Percentiles rank a stretch among this genome's conserved stretches.
Evolutionary conservation across 2,329 filamentous ascomycete genomes (phyloP).

Genomic region (Xylariaceae sp.): DNA sequence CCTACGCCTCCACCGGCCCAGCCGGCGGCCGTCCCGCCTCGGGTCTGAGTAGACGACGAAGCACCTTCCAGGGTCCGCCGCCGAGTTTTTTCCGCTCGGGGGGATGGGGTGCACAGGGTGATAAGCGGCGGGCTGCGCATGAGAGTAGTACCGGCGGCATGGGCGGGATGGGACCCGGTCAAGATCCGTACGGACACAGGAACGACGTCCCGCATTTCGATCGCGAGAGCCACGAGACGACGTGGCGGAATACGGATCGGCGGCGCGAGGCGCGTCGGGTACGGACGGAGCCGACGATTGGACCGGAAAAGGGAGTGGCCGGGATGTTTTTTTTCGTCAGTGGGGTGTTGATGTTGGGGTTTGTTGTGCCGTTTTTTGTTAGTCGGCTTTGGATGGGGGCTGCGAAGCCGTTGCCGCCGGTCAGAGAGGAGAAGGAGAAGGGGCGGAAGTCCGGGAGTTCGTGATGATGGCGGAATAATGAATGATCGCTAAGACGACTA

Average conservation of each 20-base stretch:
- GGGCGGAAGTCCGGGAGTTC: background rate
- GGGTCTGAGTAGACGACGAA: slow-evolving; percentile 71
- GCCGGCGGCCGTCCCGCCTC: slow-evolving; percentile 73
- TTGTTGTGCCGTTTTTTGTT: slow-evolving; percentile 42
- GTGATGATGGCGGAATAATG: background rate
- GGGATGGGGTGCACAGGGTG: slow-evolving; percentile 64
- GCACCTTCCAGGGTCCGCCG: slow-evolving; percentile 76
- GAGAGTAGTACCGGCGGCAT: slow-evolving; percentile 34
- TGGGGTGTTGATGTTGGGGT: slow-evolving; percentile 42
- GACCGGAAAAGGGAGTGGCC: slow-evolving; percentile 37
- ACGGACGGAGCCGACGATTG: slow-evolving; percentile 31
- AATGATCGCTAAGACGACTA: too few species aligned
- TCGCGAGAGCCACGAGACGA: slow-evolving; percentile 63
- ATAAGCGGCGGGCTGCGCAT: slow-evolving; percentile 53
- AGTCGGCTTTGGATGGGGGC: slow-evolving; percentile 31
- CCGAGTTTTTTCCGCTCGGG: slow-evolving; percentile 82
- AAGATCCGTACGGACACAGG: slow-evolving; percentile 41
- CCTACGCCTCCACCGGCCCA: slow-evolving; percentile 53
- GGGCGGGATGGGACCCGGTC: slow-evolving; percentile 56
- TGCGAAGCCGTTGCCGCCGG: background rate
- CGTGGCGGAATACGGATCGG: slow-evolving; percentile 60
- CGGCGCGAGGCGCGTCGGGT: slow-evolving; percentile 39
- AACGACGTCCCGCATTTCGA: slow-evolving; percentile 70
- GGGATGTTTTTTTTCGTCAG: slow-evolving; percentile 48
- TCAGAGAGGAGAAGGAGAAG: background rate